Evolutionary conservation across 129 eudicot species (phyloP), one percentile per base, ranked within the genome.

Genomic region (Mikania micrantha): DNA sequence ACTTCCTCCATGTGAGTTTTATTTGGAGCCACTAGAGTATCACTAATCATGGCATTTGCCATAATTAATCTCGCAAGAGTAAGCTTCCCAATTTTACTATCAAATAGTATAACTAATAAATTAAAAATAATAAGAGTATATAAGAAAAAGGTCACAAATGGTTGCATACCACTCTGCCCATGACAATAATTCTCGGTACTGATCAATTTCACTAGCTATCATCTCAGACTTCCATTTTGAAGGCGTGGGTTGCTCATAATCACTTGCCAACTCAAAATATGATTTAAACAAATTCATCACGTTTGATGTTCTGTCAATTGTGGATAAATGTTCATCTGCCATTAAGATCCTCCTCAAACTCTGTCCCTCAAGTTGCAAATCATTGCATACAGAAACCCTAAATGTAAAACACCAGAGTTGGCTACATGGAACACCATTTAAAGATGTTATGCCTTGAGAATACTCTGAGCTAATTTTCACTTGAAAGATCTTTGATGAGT

Each of bases 61-160:
- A 74, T 81, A 88, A 89, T 77, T 63, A 93, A 79, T 84, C 96
- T 89, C 1, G 99, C 99, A 71, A 93, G 92, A 56, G 95, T 88
- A 60, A 86, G 92, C 82, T 86, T 93, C 20, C 92, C 99, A 58
- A 93, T 93, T 87, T 89, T 93, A 78, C 99, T 93, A 67, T 80
- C 69, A 62, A 54, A 57, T 28, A 31, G 60, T 5, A 70, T 21
- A 67, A 31, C 40, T 47, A 60, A 21, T 35, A 7, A 31, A 53
- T 12, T 25, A 15, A 56, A 56, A 56, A 56, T 13, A 25, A 10
- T 5, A 56, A 5, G 20, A 56, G 62, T 11, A 56, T 12, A 5
- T 27, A 17, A 17, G 19, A 19, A 64, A 64, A 45, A 54, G 44
- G 50, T 6, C 29, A 35, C 54, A 31, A 1, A 48, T 8, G 54